phyloP scores from a whole-genome alignment of 2,329 filamentous ascomycete species.

The Cladophialophora immunda region DNA sequence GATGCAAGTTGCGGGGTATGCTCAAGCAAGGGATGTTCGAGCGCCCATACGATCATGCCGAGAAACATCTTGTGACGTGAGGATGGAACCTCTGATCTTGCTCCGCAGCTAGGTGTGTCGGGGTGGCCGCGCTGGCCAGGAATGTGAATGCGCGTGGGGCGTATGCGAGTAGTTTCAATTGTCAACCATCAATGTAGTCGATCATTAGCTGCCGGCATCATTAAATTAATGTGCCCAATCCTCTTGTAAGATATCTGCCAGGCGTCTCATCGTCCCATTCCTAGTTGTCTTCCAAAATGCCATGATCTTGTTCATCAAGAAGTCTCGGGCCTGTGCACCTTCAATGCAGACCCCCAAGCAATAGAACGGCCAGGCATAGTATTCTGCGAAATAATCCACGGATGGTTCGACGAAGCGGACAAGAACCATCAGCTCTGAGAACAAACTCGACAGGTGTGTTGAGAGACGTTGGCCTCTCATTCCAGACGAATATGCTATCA shows the following conservation, averaged over 20 bases:
- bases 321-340: slow-evolving; percentile 21
- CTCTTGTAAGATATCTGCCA: slow-evolving; percentile 37
- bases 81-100: not conserved
- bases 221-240: not conserved
- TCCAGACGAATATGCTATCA: not conserved
- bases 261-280: slow-evolving; percentile 41
- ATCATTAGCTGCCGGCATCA: not conserved
- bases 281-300: slow-evolving; percentile 41
- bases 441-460: slow-evolving; percentile 16
- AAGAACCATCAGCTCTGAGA: slow-evolving; percentile 31
- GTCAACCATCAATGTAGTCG: not conserved
- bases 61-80: not conserved
- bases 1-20: slow-evolving; percentile 17
- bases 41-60: not conserved
- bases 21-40: not conserved
- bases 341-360: slow-evolving; percentile 36
- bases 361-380: slow-evolving; percentile 43
- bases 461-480: not conserved
- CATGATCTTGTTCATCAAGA: slow-evolving; percentile 34
- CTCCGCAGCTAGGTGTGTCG: not conserved
- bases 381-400: slow-evolving; percentile 43
- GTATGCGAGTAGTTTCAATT: not conserved
- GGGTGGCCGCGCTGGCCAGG: not conserved
- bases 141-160: too few species aligned
- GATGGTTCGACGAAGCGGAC: slow-evolving; percentile 35